Percentiles rank a stretch among this genome's conserved stretches.
phyloP scores from a whole-genome alignment of 306 rosid species.

The Dicorynia guianensis region DNA sequence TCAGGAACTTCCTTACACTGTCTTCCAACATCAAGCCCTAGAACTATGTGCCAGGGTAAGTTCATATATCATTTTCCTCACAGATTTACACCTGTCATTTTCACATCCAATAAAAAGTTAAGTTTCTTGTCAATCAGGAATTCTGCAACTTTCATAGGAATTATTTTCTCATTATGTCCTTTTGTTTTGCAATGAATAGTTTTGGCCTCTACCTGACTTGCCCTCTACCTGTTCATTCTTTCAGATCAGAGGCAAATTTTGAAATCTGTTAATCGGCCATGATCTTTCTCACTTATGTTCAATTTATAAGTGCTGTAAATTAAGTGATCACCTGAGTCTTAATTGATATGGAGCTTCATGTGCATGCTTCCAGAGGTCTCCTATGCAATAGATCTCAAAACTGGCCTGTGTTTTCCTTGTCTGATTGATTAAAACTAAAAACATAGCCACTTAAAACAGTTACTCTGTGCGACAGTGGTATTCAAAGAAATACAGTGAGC shows the following conservation, averaged over 20 bases:
- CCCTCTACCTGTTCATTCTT: background rate
- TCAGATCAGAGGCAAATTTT: background rate
- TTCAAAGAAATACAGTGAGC: background rate
- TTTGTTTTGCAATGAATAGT: background rate
- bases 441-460: background rate
- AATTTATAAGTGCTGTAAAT: background rate
- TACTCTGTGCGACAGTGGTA: no score
- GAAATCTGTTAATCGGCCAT: background rate
- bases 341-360: background rate
- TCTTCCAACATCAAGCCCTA: conserved; percentile 81
- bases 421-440: no score
- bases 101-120: background rate
- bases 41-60: conserved; percentile 98
- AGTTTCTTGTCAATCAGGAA: background rate
- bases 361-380: background rate
- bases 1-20: conserved; percentile 74
- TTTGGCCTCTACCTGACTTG: background rate
- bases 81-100: background rate
- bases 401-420: no score
- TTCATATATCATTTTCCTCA: conserved; percentile 24
- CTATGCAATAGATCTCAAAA: no score
- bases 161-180: background rate
- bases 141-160: background rate
- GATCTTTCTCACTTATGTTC: background rate
- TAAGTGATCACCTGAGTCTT: background rate